Evolutionary conservation across 78 protist species (phyloP).

Genomic region (Cavenderia fasciculata): DNA sequence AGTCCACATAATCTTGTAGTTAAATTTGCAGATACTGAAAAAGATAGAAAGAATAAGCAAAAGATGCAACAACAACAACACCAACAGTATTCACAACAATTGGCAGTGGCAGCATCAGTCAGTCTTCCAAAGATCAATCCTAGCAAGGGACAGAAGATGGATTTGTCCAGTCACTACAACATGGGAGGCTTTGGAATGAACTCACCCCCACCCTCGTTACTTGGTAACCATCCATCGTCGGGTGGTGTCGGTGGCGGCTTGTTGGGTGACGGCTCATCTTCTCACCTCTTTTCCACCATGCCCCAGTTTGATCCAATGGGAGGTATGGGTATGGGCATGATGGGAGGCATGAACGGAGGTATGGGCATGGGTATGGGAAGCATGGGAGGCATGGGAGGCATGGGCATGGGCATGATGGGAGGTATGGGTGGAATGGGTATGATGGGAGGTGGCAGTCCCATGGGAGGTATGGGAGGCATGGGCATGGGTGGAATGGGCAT

Average conservation of each 20-base stretch:
- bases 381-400: neutral
- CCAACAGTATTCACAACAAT: neutral
- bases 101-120: neutral
- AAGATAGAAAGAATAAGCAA: conserved; percentile 72
- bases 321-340: conserved; percentile 8
- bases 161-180: no score
- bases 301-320: conserved; percentile 29
- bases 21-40: conserved; percentile 87
- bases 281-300: no score
- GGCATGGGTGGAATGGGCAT: conserved; percentile 1
- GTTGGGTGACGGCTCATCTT: no score
- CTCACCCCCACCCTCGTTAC: conserved; percentile 44
- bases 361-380: neutral
- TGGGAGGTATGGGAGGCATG: neutral
- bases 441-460: neutral
- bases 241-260: no score
- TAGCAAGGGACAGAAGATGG: no score
- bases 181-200: no score
- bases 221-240: conserved; percentile 63
- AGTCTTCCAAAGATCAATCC: conserved; percentile 29
- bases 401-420: neutral
- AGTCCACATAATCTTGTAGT: conserved; percentile 77
- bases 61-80: conserved; percentile 27
- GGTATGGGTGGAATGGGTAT: conserved; percentile 5
- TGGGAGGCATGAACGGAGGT: neutral